Conservation (phyloP, 2,329 filamentous ascomycete genomes). For the Zymoseptoria ardabiliae region DNA sequence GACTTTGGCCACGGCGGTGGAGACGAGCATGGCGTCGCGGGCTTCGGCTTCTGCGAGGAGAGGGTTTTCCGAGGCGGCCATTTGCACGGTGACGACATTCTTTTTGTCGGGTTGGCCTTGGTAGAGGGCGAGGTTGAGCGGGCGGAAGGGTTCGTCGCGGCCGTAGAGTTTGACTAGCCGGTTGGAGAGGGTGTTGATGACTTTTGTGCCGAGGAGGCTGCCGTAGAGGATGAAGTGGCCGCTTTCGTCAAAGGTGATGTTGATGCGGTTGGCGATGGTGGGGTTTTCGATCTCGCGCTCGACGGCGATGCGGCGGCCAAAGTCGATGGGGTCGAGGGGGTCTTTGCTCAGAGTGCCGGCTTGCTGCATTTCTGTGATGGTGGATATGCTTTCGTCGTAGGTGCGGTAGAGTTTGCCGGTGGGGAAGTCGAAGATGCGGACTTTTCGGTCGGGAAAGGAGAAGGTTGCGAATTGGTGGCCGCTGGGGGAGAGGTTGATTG, state of each 20-base stretch:
- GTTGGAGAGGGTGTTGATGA: constrained; percentile 93
- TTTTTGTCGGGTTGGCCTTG: constrained; percentile 96
- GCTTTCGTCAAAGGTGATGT: constrained; percentile 92
- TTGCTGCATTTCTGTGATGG: constrained; percentile 90
- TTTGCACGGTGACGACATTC: constrained; percentile 84
- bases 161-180: constrained; percentile 84
- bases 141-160: constrained; percentile 78
- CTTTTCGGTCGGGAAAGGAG: constrained; percentile 87
- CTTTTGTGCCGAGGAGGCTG: constrained; percentile 85
- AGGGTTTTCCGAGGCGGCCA: constrained; percentile 93
- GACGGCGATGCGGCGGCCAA: constrained; percentile 76
- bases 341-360: constrained; percentile 69
- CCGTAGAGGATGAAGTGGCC: constrained; percentile 93
- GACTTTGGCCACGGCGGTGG: constrained; percentile 76
- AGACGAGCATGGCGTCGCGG: constrained; percentile 79
- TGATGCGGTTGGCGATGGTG: constrained; percentile 61
- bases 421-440: constrained; percentile 87
- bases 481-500: constrained; percentile 76
- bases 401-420: constrained; percentile 82
- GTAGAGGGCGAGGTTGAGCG: constrained; percentile 77
- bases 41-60: constrained; percentile 85
- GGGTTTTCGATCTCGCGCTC: constrained; percentile 78
- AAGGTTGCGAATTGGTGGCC: constrained; percentile 81
- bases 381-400: constrained; percentile 89
- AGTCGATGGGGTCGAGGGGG: constrained; percentile 83